A percentile compares a stretch with the other conserved stretches of the same genome.
Evolutionary conservation across 805 yeast species (phyloP).

Genomic region (Barnettozyma botsteinii): DNA sequence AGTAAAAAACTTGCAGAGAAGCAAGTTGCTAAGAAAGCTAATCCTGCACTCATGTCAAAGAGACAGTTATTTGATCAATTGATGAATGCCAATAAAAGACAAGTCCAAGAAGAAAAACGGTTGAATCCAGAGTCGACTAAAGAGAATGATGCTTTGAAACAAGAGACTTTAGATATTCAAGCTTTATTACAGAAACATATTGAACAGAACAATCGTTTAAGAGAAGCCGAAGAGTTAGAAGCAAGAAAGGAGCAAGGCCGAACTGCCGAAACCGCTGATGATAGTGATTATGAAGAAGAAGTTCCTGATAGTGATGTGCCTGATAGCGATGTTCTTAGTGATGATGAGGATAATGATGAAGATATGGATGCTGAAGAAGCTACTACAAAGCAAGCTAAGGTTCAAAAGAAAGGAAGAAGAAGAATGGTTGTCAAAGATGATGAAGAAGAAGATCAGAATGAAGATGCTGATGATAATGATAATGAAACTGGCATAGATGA

Average conservation of each 20-base stretch:
- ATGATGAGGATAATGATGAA: slow-evolving; percentile 6
- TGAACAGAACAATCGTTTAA: slow-evolving; percentile 18
- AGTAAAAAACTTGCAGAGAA: slow-evolving; percentile 23
- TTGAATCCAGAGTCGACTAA: slow-evolving; percentile 40
- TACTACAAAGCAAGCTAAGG: slow-evolving; percentile 5
- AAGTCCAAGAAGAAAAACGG: slow-evolving; percentile 44
- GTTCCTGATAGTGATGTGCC: slow-evolving; percentile 22
- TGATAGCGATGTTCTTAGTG: slow-evolving; percentile 9
- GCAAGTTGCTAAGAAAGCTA: slow-evolving; percentile 10
- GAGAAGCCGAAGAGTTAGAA: slow-evolving; percentile 31
- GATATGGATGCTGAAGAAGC: slow-evolving; percentile 8
- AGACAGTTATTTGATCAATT: slow-evolving; percentile 32
- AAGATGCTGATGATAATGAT: slow-evolving; percentile 7
- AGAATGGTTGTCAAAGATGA: slow-evolving; percentile 13
- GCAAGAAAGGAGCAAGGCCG: slow-evolving; percentile 19
- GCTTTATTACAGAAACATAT: slow-evolving; percentile 20
- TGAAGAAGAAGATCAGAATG: slow-evolving; percentile 11
- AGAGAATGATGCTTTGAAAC: slow-evolving; percentile 22
- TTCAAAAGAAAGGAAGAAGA: not conserved
- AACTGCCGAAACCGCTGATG: slow-evolving; percentile 8
- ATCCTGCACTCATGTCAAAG: slow-evolving; percentile 16
- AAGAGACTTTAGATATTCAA: slow-evolving; percentile 20
- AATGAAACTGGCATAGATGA: slow-evolving; percentile 4
- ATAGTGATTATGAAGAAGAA: slow-evolving; percentile 11
- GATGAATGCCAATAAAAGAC: slow-evolving; percentile 40